A percentile compares a stretch with the other conserved stretches of the same genome.
Evolutionary conservation across 176 grass and related monocot species (phyloP).

Genomic region (Triticum urartu): DNA sequence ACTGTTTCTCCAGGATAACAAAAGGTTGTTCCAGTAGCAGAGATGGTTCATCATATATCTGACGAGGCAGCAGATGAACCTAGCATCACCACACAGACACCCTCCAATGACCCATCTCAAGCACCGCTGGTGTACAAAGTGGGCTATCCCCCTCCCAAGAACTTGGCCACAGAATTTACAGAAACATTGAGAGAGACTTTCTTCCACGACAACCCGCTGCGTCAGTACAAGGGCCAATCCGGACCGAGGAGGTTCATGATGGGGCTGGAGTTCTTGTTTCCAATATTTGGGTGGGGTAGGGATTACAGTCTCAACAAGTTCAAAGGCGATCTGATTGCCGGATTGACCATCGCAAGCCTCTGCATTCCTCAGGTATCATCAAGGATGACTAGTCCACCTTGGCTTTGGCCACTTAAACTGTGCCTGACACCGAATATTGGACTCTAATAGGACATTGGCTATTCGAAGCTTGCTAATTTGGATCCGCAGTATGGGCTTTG

Average conservation of each 20-base stretch:
- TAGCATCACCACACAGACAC: neutral
- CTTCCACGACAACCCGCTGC: constrained; percentile 70
- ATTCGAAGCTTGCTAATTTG: constrained; percentile 88
- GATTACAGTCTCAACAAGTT: constrained; percentile 73
- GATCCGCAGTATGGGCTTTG: constrained; percentile 88
- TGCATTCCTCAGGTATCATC: constrained; percentile 89
- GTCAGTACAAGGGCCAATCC: constrained; percentile 64
- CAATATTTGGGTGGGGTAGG: constrained; percentile 73
- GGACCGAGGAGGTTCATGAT: constrained; percentile 47
- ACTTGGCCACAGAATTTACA: constrained; percentile 50
- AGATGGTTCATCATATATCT: constrained; percentile 43
- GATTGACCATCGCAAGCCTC: constrained; percentile 94
- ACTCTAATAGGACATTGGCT: constrained; percentile 81
- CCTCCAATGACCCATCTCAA: constrained; percentile 15
- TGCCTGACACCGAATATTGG: constrained; percentile 11
- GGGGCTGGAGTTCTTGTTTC: constrained; percentile 73
- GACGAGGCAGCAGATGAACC: constrained; percentile 34
- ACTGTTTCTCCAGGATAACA: neutral
- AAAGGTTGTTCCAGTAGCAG: neutral
- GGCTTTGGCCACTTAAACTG: neutral
- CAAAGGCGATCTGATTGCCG: constrained; percentile 83
- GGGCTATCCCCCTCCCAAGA: constrained; percentile 57
- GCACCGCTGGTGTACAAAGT: constrained; percentile 60
- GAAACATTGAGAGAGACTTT: constrained; percentile 78
- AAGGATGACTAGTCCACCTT: neutral